phyloP scores from a whole-genome alignment of 169 alveolate species.

The Cyclospora cayetanensis region DNA sequence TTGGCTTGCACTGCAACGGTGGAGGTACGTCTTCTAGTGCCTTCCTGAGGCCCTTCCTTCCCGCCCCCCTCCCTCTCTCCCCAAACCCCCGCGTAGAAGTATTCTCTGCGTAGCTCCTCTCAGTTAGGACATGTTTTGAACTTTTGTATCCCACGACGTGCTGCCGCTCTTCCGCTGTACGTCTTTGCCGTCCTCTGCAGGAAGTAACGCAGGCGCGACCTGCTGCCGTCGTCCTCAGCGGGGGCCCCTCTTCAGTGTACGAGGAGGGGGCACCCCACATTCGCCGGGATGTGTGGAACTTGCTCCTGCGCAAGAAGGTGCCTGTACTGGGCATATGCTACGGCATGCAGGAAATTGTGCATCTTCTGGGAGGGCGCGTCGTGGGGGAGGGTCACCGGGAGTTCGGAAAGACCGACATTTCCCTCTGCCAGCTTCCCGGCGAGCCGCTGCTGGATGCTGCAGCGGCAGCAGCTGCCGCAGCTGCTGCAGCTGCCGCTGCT shows the following conservation, averaged over 20 bases:
- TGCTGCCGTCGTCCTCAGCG: conserved; percentile 77
- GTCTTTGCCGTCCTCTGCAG: background rate
- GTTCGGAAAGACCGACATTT: conserved; percentile 64
- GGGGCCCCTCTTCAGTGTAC: conserved; percentile 79
- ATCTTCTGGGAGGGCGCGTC: conserved; percentile 72
- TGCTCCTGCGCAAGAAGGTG: conserved; percentile 10
- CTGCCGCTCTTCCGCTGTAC: background rate
- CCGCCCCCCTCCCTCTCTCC: background rate
- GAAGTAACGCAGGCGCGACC: conserved; percentile 67
- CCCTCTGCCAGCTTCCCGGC: background rate
- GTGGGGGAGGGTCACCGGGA: conserved; percentile 67
- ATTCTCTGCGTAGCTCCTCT: background rate
- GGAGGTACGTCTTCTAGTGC: background rate
- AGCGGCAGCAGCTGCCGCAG: background rate
- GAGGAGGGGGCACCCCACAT: conserved; percentile 78
- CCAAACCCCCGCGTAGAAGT: background rate
- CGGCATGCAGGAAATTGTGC: conserved; percentile 77
- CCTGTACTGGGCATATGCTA: conserved; percentile 80
- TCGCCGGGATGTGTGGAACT: conserved; percentile 48
- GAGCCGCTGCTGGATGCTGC: background rate
- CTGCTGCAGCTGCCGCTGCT: background rate
- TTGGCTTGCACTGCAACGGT: conserved; percentile 11
- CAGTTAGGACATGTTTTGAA: background rate
- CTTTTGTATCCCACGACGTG: background rate
- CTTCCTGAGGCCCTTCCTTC: background rate